Conservation (phyloP, 2,329 filamentous ascomycete species). For the Aspergillus sojae region DNA sequence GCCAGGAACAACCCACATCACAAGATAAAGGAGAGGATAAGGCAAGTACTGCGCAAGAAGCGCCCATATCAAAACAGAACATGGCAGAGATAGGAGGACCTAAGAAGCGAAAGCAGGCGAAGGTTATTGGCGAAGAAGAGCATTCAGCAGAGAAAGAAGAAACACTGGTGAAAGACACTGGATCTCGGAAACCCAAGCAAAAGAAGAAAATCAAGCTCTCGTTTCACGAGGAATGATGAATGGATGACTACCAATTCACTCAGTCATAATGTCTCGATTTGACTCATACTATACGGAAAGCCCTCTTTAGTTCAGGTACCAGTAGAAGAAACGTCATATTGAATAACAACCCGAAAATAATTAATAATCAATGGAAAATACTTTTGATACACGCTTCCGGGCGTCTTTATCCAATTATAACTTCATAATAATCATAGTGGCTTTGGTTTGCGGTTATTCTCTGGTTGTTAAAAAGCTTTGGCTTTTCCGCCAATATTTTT, state of each 20-base stretch:
- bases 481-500: constrained; percentile 19
- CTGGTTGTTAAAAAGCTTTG: neutral
- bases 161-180: constrained; percentile 23
- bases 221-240: constrained; percentile 38
- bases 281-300: neutral
- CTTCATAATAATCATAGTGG: neutral
- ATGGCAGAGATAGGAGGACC: constrained; percentile 44
- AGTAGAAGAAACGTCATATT: constrained; percentile 1
- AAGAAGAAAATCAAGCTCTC: constrained; percentile 52
- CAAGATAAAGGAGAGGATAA: constrained; percentile 15
- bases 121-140: constrained; percentile 42
- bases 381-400: neutral
- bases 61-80: constrained; percentile 34
- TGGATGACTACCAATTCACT: neutral
- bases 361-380: constrained; percentile 10
- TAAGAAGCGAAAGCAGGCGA: constrained; percentile 47
- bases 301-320: neutral
- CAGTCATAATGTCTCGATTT: neutral
- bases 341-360: neutral
- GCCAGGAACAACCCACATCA: constrained; percentile 12
- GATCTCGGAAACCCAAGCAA: constrained; percentile 38
- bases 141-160: constrained; percentile 24
- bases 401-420: neutral
- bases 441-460: no score
- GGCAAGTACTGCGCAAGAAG: constrained; percentile 17